Percentiles rank a stretch among this genome's conserved stretches.
Conservation (phyloP, 225 moss, liverwort and hornwort species). For the Climacium dendroides region DNA sequence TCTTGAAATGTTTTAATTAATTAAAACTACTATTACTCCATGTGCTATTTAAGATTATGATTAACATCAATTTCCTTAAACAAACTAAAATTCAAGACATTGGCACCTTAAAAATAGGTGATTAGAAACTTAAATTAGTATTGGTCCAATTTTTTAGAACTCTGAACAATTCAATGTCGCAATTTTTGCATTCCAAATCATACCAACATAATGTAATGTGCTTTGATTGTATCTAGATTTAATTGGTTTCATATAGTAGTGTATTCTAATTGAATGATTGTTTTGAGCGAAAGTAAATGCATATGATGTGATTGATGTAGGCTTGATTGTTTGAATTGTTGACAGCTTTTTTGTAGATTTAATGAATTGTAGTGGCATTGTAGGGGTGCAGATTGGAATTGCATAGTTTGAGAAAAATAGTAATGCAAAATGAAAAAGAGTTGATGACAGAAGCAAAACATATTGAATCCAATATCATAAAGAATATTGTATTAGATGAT, state of each 20-base stretch:
- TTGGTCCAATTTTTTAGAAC: not conserved
- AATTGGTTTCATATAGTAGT: not conserved
- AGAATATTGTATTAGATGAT: slow-evolving; percentile 7
- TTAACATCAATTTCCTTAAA: not conserved
- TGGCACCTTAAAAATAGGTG: rapidly evolving
- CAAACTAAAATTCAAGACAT: no score
- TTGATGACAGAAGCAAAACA: slow-evolving; percentile 9
- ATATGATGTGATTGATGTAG: not conserved
- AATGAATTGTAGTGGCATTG: not conserved
- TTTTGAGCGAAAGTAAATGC: not conserved
- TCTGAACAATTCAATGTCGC: rapidly evolving
- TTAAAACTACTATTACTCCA: not conserved
- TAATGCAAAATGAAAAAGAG: not conserved
- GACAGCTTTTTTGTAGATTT: no score
- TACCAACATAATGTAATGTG: not conserved
- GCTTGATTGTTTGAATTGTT: not conserved
- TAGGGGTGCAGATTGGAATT: slow-evolving; percentile 34
- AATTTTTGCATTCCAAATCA: rapidly evolving
- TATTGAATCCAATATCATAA: slow-evolving; percentile 5
- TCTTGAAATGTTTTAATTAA: no score
- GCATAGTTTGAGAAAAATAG: not conserved
- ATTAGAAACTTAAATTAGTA: not conserved
- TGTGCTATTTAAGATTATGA: not conserved
- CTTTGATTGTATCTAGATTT: not conserved
- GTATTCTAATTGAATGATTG: not conserved